phyloP scores from a whole-genome alignment of 192 early-diverging fungal species.

The Linnemannia zychae region DNA sequence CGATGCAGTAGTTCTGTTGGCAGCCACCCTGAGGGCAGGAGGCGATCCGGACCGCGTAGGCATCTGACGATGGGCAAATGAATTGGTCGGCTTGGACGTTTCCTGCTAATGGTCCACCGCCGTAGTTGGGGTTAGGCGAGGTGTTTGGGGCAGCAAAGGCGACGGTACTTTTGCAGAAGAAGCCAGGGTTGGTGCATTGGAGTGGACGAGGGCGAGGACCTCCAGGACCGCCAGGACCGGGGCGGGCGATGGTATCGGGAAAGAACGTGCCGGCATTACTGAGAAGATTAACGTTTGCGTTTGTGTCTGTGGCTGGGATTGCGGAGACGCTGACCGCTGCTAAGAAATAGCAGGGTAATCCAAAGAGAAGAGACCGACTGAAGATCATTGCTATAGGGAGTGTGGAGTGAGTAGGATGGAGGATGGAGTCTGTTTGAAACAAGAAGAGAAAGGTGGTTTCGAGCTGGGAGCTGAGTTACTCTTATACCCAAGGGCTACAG shows the following conservation, averaged over 20 bases:
- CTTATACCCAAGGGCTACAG: background rate
- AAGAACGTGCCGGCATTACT: background rate
- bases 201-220: background rate
- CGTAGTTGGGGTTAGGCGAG: background rate
- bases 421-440: background rate
- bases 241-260: too few relatives aligned
- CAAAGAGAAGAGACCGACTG: background rate
- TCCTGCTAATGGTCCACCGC: background rate
- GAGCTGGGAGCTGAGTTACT: background rate
- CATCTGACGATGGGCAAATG: constrained; percentile 4
- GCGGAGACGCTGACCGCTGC: background rate
- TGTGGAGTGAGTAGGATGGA: background rate
- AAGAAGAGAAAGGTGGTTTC: background rate
- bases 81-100: background rate
- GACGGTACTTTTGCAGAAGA: constrained; percentile 12
- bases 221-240: background rate
- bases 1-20: constrained; percentile 16
- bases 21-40: constrained; percentile 9
- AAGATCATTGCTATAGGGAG: background rate
- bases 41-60: constrained; percentile 11
- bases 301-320: background rate
- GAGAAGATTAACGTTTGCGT: background rate
- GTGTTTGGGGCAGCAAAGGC: background rate
- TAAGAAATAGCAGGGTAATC: background rate
- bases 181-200: constrained; percentile 18